Percentiles rank a stretch among this genome's conserved stretches.
phyloP scores from a whole-genome alignment of 2,329 filamentous ascomycete genomes.

The Aspergillus piperis region DNA sequence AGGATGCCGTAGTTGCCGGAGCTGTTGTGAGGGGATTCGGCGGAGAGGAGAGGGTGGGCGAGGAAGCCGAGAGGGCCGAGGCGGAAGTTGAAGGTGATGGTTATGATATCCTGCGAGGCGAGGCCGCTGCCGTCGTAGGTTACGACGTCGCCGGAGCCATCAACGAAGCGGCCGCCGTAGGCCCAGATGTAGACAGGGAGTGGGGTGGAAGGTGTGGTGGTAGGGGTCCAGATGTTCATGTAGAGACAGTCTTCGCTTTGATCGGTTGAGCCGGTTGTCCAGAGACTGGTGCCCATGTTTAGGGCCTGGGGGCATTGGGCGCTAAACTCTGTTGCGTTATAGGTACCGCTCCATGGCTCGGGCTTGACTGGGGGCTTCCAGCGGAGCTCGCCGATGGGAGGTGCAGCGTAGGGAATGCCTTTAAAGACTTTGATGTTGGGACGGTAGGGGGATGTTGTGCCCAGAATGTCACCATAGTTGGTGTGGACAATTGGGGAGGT shows the following conservation, averaged over 20 bases:
- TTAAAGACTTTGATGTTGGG: conserved; percentile 21
- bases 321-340: conserved; percentile 16
- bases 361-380: conserved; percentile 7
- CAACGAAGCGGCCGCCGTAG: conserved; percentile 18
- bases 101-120: conserved; percentile 20
- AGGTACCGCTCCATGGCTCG: conserved; percentile 10
- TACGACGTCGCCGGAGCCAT: conserved; percentile 15
- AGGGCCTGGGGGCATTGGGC: conserved; percentile 27
- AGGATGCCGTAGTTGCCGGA: conserved; percentile 32
- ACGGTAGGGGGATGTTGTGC: conserved; percentile 22
- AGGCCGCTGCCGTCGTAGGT: conserved; percentile 24
- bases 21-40: conserved; percentile 25
- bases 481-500: conserved; percentile 12
- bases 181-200: conserved; percentile 28
- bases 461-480: conserved; percentile 23
- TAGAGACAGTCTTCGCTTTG: conserved; percentile 31
- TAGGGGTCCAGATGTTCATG: conserved; percentile 26
- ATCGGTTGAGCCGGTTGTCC: conserved; percentile 32
- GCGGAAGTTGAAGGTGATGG: conserved; percentile 27
- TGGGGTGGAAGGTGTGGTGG: conserved; percentile 17
- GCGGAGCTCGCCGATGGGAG: conserved; percentile 11
- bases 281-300: conserved; percentile 18
- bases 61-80: conserved; percentile 38
- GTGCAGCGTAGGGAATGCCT: conserved; percentile 25
- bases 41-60: conserved; percentile 28